A percentile compares a stretch with the other conserved stretches of the same genome.
phyloP scores from a whole-genome alignment of 345 rosid genomes.

The Nasturtium officinale region DNA sequence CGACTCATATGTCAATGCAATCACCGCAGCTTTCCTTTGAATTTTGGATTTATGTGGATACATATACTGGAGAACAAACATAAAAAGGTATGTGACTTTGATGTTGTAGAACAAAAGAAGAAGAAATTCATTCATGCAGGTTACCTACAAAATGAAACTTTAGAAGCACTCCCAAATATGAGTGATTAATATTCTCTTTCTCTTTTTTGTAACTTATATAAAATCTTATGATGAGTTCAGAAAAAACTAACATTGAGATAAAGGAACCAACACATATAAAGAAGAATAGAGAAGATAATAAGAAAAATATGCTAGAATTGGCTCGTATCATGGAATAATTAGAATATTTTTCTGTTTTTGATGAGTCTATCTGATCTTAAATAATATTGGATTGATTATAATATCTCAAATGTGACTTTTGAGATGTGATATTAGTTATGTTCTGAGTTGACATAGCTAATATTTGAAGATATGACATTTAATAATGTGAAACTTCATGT shows the following conservation, averaged over 20 bases:
- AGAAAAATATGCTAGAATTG: conserved; percentile 45
- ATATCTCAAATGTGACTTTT: not conserved
- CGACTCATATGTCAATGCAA: no score
- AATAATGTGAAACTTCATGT: not conserved
- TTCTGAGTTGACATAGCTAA: conserved; percentile 8
- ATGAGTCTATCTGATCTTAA: conserved; percentile 21
- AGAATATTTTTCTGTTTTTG: not conserved
- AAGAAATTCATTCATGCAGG: conserved; percentile 50
- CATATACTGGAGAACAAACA: conserved; percentile 1
- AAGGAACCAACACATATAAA: conserved; percentile 10
- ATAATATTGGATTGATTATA: conserved; percentile 11
- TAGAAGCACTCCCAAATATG: conserved; percentile 43
- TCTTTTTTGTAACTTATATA: conserved; percentile 8
- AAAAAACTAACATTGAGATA: conserved; percentile 7
- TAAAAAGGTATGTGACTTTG: not conserved
- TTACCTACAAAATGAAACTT: conserved; percentile 49
- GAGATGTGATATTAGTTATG: conserved; percentile 14
- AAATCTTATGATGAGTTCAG: conserved; percentile 1
- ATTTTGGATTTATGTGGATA: no score
- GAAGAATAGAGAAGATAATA: conserved; percentile 12
- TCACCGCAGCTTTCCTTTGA: no score
- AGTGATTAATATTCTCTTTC: conserved; percentile 48
- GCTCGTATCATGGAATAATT: conserved; percentile 19
- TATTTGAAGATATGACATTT: conserved; percentile 11
- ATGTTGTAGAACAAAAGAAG: conserved; percentile 40